Percentiles rank a stretch among this genome's conserved stretches.
phyloP scores from a whole-genome alignment of 805 yeast genomes.

The Isabelozyma gotoi region DNA sequence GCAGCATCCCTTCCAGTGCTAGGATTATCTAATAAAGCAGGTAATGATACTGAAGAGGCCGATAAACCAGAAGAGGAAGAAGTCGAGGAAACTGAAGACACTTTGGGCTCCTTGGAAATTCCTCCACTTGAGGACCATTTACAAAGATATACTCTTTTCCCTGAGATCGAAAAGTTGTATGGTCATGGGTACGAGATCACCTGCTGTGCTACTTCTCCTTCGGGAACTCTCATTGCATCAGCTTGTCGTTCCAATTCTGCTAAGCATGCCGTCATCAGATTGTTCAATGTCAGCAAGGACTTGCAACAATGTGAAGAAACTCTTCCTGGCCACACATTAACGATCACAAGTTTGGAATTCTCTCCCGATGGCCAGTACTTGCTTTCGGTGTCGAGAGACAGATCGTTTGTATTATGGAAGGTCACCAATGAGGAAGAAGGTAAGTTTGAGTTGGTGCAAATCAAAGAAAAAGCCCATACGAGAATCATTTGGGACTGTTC shows the following conservation, averaged over 20 bases:
- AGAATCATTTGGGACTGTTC: slow-evolving; percentile 95
- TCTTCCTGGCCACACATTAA: slow-evolving; percentile 72
- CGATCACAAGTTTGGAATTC: slow-evolving; percentile 80
- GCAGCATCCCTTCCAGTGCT: slow-evolving; percentile 90
- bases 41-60: slow-evolving; percentile 43
- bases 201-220: slow-evolving; percentile 69
- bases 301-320: slow-evolving; percentile 45
- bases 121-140: slow-evolving; percentile 91
- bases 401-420: slow-evolving; percentile 78
- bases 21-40: slow-evolving; percentile 91
- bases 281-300: slow-evolving; percentile 64
- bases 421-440: slow-evolving; percentile 29
- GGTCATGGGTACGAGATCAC: slow-evolving; percentile 97
- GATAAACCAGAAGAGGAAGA: slow-evolving; percentile 37
- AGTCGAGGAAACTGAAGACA: slow-evolving; percentile 41
- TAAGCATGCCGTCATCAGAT: slow-evolving; percentile 81
- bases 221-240: slow-evolving; percentile 67
- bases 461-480: slow-evolving; percentile 74
- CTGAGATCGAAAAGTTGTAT: slow-evolving; percentile 89
- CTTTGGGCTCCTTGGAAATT: slow-evolving; percentile 42
- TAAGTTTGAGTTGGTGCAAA: slow-evolving; percentile 39
- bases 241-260: slow-evolving; percentile 88
- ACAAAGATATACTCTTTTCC: slow-evolving; percentile 91
- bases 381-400: slow-evolving; percentile 83
- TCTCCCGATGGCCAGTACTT: slow-evolving; percentile 66